Conservation (phyloP, 805 yeast genomes). For the Sugiyamaella floridensis region DNA sequence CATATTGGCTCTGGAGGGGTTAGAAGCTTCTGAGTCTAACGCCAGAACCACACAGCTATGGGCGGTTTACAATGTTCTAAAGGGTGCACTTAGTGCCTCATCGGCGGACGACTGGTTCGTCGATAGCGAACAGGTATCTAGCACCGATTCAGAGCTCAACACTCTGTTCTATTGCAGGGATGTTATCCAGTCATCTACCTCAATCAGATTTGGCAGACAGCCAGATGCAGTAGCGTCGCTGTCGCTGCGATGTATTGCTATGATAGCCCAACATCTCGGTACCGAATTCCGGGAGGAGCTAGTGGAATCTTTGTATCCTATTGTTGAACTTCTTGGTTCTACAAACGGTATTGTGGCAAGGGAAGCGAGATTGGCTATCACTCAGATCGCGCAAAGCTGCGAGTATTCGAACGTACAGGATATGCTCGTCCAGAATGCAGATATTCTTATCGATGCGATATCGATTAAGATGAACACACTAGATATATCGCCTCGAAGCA, state of each 20-base stretch:
- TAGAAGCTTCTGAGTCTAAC: neutral
- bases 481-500: slow-evolving; percentile 64
- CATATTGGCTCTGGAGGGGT: neutral
- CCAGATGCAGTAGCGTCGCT: slow-evolving; percentile 9
- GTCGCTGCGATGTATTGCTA: slow-evolving; percentile 20
- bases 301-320: slow-evolving; percentile 64
- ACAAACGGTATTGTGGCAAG: slow-evolving; percentile 38
- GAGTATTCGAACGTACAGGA: slow-evolving; percentile 46
- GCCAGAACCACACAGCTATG: neutral
- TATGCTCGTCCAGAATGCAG: slow-evolving; percentile 61
- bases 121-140: neutral
- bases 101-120: neutral
- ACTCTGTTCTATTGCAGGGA: neutral
- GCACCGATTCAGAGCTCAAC: neutral
- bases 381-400: slow-evolving; percentile 43
- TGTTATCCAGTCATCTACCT: neutral
- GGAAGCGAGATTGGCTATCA: slow-evolving; percentile 48
- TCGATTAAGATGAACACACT: slow-evolving; percentile 64
- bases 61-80: neutral
- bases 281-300: slow-evolving; percentile 47
- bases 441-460: slow-evolving; percentile 74
- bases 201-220: slow-evolving; percentile 1
- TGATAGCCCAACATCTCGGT: slow-evolving; percentile 22
- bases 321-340: slow-evolving; percentile 66
- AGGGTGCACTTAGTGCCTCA: neutral